Evolutionary conservation across 768 basidiomycete species (phyloP).

Genomic region (Brasilioporus rufonigricans): DNA sequence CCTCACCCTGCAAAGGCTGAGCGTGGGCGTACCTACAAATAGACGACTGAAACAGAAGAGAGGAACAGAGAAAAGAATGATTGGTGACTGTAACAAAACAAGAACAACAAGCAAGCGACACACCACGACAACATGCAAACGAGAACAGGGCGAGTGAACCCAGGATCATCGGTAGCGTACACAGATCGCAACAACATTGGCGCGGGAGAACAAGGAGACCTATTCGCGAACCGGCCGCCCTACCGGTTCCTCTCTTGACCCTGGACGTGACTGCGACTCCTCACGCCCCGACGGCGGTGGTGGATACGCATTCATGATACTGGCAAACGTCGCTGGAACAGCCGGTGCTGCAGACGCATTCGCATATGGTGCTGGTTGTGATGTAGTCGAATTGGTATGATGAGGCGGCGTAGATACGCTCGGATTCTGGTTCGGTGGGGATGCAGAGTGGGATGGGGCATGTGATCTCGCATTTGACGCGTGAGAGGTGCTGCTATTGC

Average conservation of each 20-base stretch:
- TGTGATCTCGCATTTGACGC: constrained; percentile 12
- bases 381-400: constrained; percentile 10
- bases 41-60: neutral
- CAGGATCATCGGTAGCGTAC: constrained; percentile 3
- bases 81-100: neutral
- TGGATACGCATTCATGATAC: constrained; percentile 71
- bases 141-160: neutral
- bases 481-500: constrained; percentile 4
- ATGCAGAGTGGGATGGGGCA: constrained; percentile 15
- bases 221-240: constrained; percentile 17
- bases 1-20: neutral
- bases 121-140: constrained; percentile 3
- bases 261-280: constrained; percentile 27
- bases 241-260: constrained; percentile 25
- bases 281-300: constrained; percentile 26
- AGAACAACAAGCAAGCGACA: neutral
- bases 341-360: constrained; percentile 24
- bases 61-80: neutral
- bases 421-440: constrained; percentile 25
- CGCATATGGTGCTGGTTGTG: constrained; percentile 14
- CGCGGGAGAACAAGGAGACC: neutral
- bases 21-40: neutral
- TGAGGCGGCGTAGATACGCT: constrained; percentile 19
- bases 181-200: neutral
- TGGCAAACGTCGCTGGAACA: constrained; percentile 58